phyloP scores from a whole-genome alignment of 225 moss, liverwort and hornwort species.

The Thuidium tamariscinum region DNA sequence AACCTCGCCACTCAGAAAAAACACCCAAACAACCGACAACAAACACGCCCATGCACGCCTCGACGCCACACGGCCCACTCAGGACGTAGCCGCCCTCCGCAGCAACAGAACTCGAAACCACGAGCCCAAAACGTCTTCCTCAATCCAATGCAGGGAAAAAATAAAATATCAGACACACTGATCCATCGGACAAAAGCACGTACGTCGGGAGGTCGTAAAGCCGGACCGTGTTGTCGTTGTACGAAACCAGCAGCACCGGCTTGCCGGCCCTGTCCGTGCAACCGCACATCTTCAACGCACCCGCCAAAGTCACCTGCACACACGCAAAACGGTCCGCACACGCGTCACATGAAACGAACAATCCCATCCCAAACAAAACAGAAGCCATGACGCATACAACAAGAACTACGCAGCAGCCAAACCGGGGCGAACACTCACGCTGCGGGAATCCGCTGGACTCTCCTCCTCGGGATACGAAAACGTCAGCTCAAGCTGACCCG shows the following conservation, averaged over 20 bases:
- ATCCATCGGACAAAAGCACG: background rate
- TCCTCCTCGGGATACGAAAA: constrained; percentile 84
- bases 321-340: background rate
- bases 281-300: constrained; percentile 80
- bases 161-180: no score
- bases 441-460: constrained; percentile 17
- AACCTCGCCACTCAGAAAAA: background rate
- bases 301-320: constrained; percentile 52
- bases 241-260: constrained; percentile 75
- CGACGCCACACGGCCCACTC: background rate
- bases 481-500: constrained; percentile 67
- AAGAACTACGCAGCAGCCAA: background rate
- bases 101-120: background rate
- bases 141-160: background rate
- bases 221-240: constrained; percentile 85
- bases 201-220: constrained; percentile 94
- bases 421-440: background rate
- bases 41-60: no score
- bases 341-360: background rate
- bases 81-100: background rate
- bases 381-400: background rate
- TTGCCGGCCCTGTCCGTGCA: constrained; percentile 61
- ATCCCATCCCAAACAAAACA: background rate
- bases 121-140: background rate
- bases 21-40: background rate